phyloP scores from a whole-genome alignment of 2,329 filamentous ascomycete genomes.

The Penicillium nordicum region DNA sequence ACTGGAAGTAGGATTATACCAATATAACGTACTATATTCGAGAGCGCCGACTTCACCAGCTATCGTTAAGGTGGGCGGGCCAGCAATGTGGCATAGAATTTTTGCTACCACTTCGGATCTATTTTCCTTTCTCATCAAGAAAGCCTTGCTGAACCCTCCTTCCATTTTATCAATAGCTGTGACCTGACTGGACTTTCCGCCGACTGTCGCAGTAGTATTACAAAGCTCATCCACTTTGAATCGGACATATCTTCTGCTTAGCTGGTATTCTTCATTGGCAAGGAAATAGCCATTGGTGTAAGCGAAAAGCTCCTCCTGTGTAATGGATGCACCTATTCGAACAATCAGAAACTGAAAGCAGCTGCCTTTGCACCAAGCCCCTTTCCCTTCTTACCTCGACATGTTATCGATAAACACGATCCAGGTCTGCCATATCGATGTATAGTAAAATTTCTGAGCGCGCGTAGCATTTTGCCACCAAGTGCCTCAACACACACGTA shows the following conservation, averaged over 20 bases:
- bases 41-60: not conserved
- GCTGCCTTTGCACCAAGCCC: conserved; percentile 1
- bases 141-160: not conserved
- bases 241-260: not conserved
- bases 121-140: not conserved
- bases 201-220: not conserved
- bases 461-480: conserved; percentile 2
- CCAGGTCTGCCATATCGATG: not conserved
- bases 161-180: not conserved
- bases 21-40: conserved; percentile 3
- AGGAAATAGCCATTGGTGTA: not conserved
- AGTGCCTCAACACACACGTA: not conserved
- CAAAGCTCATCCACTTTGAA: not conserved
- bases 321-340: conserved; percentile 22
- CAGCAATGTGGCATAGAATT: not conserved
- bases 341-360: conserved; percentile 5
- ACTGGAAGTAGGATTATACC: not conserved
- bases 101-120: not conserved
- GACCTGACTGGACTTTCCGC: not conserved
- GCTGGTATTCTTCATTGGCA: not conserved
- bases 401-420: conserved; percentile 10
- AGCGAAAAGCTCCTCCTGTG: conserved; percentile 21
- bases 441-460: conserved; percentile 5
- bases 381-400: conserved; percentile 16
- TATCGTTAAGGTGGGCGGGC: not conserved